These are phyloP conservation scores for Tremella yokohamensis DNA, from an alignment of 768 basidiomycete species.

Conservation along the genomic window DNA sequence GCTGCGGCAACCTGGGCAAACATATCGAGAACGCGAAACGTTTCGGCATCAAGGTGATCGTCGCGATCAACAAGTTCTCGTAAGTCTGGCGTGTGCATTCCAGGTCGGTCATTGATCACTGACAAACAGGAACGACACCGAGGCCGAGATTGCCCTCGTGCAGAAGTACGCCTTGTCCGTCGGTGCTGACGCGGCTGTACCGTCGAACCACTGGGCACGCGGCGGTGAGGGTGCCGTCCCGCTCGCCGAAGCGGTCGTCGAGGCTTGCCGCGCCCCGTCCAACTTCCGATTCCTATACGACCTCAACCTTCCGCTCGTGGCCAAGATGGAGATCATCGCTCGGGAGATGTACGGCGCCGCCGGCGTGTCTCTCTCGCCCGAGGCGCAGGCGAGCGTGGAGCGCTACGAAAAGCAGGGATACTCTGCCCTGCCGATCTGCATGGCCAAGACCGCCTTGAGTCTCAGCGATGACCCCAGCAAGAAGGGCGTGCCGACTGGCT, in stretches of 20 bases:
- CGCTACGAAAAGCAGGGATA: conserved; percentile 84
- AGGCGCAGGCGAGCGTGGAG: conserved; percentile 78
- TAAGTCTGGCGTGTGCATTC: conserved; percentile 54
- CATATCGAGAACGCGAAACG: conserved; percentile 94
- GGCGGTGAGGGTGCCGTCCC: conserved; percentile 86
- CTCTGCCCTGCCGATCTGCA: conserved; percentile 65
- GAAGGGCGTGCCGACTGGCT: conserved; percentile 87
- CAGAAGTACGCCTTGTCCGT: conserved; percentile 72
- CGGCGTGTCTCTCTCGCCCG: conserved; percentile 78
- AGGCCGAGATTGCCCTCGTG: conserved; percentile 81
- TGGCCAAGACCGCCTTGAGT: conserved; percentile 97
- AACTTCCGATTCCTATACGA: conserved; percentile 90
- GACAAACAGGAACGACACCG: conserved; percentile 69
- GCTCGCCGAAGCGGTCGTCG: conserved; percentile 87
- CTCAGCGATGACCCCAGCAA: conserved; percentile 90
- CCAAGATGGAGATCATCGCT: conserved; percentile 82
- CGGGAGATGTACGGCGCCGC: conserved; percentile 93
- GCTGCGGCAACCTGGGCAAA: conserved; percentile 85
- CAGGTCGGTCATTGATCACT: not conserved
- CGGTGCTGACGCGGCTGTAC: conserved; percentile 90
- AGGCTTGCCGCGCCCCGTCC: conserved; percentile 71
- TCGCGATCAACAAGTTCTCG: conserved; percentile 94
- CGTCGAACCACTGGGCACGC: conserved; percentile 96
- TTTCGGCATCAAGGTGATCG: conserved; percentile 92
- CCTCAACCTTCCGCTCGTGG: conserved; percentile 71